Percentiles rank a stretch among this genome's conserved stretches.
These are phyloP conservation scores for Eucalyptus regnans DNA, from an alignment of 345 rosid species.

Conservation along the genomic window DNA sequence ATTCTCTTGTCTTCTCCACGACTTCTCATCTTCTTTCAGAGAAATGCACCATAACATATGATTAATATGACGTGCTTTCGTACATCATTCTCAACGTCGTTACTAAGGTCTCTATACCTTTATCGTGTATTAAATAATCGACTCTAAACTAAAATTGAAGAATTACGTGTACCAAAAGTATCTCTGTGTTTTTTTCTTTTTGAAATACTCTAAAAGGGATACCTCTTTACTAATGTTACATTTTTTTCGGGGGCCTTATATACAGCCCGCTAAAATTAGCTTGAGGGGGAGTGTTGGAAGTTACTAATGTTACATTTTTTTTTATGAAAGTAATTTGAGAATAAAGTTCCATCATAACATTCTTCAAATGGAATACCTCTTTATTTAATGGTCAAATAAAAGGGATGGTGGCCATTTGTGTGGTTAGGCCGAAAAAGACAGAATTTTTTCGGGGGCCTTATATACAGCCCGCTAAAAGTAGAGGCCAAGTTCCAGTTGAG, in stretches of 20 bases:
- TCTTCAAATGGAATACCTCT: neutral
- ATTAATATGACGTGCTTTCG: neutral
- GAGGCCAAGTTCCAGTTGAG: neutral
- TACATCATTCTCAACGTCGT: fast-evolving
- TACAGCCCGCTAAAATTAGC: no score
- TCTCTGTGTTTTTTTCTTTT: neutral
- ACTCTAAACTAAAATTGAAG: neutral
- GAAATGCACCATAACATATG: neutral
- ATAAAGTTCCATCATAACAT: neutral
- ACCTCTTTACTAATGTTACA: neutral
- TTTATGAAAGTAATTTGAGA: neutral
- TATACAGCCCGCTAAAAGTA: neutral
- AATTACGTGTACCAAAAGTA: neutral
- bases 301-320: neutral
- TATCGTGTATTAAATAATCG: neutral
- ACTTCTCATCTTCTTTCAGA: no score
- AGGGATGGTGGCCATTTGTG: neutral
- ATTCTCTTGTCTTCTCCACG: no score
- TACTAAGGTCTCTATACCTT: fast-evolving
- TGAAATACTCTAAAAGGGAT: neutral
- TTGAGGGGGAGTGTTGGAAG: no score
- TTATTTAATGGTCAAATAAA: neutral
- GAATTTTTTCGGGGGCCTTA: neutral
- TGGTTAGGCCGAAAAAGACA: neutral
- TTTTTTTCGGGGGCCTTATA: no score